phyloP scores from a whole-genome alignment of 148 eudicot species.

The Chenopodium quinoa region DNA sequence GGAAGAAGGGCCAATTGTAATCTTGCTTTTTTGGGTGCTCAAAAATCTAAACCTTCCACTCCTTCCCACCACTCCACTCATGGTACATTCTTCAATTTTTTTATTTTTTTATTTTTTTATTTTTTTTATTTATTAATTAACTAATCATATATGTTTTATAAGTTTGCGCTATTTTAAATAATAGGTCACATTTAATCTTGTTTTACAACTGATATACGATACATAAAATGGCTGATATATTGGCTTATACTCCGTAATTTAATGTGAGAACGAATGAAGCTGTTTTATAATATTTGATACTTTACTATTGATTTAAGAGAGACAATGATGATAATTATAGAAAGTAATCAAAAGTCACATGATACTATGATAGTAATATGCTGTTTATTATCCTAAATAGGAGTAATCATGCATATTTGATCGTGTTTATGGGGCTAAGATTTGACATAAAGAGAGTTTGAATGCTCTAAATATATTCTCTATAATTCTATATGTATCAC shows the following conservation, averaged over 20 bases:
- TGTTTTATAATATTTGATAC: too few relatives aligned
- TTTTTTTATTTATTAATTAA: too few relatives aligned
- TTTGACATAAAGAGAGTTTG: slow-evolving; percentile 4
- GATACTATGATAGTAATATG: not conserved
- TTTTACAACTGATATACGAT: too few relatives aligned
- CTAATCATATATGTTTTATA: not conserved
- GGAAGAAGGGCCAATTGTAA: slow-evolving; percentile 58
- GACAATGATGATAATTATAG: not conserved
- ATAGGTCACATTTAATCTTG: too few relatives aligned
- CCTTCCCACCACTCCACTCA: slow-evolving; percentile 24
- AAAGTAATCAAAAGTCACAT: not conserved
- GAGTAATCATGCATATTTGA: not conserved
- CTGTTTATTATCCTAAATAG: not conserved
- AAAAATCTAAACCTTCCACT: slow-evolving; percentile 31
- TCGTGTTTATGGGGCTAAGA: not conserved
- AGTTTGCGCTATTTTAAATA: too few relatives aligned
- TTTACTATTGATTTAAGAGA: too few relatives aligned
- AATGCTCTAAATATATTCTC: slow-evolving; percentile 2
- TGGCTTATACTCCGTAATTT: not conserved
- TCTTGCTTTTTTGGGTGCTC: slow-evolving; percentile 49
- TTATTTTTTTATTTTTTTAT: not conserved
- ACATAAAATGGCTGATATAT: too few relatives aligned
- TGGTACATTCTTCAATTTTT: slow-evolving; percentile 1
- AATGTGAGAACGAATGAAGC: not conserved
- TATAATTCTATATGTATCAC: not conserved